Conservation (phyloP, 306 rosid species). For the Biancaea sappan region DNA sequence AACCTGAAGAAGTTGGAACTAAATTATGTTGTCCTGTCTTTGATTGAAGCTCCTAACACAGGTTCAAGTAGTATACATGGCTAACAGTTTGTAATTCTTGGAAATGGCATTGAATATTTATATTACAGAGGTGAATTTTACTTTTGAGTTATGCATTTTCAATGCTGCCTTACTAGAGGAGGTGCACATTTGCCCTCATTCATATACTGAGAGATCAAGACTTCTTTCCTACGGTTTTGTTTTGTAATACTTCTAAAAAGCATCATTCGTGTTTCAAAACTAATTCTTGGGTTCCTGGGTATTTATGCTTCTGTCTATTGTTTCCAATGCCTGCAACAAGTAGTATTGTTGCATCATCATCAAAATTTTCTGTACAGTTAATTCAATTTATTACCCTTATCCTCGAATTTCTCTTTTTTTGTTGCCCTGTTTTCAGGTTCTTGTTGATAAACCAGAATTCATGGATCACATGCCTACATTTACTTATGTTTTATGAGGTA, state of each 20-base stretch:
- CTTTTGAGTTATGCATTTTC: background rate
- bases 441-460: background rate
- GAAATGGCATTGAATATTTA: background rate
- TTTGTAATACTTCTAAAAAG: background rate
- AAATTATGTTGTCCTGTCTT: constrained; percentile 10
- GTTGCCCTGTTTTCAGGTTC: background rate
- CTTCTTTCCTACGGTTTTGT: too few species aligned
- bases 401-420: too few species aligned
- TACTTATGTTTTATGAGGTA: background rate
- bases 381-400: too few species aligned
- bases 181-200: background rate
- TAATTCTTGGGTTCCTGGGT: background rate
- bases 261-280: background rate
- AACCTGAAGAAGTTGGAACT: constrained; percentile 23
- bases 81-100: background rate
- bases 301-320: background rate
- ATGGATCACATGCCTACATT: background rate
- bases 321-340: background rate
- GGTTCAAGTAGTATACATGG: background rate
- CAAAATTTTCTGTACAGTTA: too few species aligned
- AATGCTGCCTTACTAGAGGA: background rate
- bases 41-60: background rate
- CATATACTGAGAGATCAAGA: background rate
- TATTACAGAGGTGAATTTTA: background rate
- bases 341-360: too few species aligned